Base-by-base conservation (phyloP, 1,139 yeast genomes). In the Wickerhamomyces sp. region DNA sequence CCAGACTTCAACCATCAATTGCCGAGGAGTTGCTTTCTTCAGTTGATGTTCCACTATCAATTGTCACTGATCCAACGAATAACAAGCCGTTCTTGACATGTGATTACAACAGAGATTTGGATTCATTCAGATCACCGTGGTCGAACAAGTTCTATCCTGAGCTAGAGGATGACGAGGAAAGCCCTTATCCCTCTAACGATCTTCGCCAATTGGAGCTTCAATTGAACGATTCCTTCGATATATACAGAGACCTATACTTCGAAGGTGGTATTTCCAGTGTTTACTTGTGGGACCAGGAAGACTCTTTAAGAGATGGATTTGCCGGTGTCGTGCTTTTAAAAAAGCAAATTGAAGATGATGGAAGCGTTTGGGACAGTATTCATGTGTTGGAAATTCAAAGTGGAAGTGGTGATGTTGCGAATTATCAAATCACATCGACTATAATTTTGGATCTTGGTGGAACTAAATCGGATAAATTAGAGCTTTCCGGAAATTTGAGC, bases 81-180 rank as follows among this genome's bases (percentile, higher is more conserved):
- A 85, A 86, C 17, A 84, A 83, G 60, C 74, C 76, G 45, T 92
- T 72, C 60, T 70, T 92, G 47, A 78, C 92, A 40, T 92, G 98
- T 64, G 98, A 92, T 60, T 92, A 90, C 61, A 92, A 92, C 62
- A 73, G 98, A 49, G 98, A 92, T 56, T 92, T 95, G 7, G 97
- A 92, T 61, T 81, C 92, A 25, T 86, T 76, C 64, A 74, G 97
- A 52, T 86, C 96, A 0, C 98, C 98, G 3, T 90, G 94, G 90
- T 74, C 89, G 24, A 88, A 88, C 58, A 71, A 74, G 48, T 92
- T 86, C 62, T 79, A 74, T 48, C 96, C 96, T 0, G 53, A 55
- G 8, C 59, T 76, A 17, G 83, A 75, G 27, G 89, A 77, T 28
- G 73, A 69, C 31, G 68, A 65, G 31, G 78, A 79, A 24, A 81